Conservation (phyloP, 805 yeast species). For the Kuraishia ogatae region DNA sequence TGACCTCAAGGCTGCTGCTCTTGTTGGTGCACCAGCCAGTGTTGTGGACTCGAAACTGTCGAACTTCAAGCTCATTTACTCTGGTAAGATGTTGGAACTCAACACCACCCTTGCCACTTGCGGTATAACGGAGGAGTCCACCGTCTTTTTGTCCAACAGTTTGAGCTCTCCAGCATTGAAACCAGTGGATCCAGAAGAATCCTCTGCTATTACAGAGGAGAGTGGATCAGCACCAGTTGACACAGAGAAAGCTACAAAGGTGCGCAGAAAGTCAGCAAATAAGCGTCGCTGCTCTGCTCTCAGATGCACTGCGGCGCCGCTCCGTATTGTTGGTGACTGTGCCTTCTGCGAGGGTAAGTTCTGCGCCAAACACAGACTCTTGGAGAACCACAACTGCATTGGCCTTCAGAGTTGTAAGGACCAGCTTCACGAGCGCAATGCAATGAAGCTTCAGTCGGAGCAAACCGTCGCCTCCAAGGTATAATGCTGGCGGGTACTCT, state of each 20-base stretch:
- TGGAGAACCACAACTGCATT: conserved; percentile 77
- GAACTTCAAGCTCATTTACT: conserved; percentile 20
- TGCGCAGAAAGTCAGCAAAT: conserved; percentile 26
- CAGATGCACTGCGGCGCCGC: conserved; percentile 51
- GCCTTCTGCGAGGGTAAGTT: conserved; percentile 76
- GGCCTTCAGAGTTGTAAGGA: conserved; percentile 79
- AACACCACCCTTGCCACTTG: conserved; percentile 14
- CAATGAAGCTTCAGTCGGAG: conserved; percentile 72
- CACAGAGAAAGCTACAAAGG: conserved; percentile 7
- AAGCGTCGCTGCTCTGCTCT: conserved; percentile 18
- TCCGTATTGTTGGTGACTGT: conserved; percentile 73
- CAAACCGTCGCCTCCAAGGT: conserved; percentile 76
- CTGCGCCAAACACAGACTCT: conserved; percentile 78
- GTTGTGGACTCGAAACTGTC: conserved; percentile 5
- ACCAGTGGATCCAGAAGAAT: background rate
- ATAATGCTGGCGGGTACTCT: too few species aligned
- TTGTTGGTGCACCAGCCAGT: conserved; percentile 25
- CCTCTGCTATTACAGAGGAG: background rate
- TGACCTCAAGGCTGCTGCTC: conserved; percentile 38
- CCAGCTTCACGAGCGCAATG: conserved; percentile 74
- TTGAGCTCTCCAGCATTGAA: conserved; percentile 1
- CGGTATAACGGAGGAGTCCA: conserved; percentile 19
- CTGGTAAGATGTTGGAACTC: conserved; percentile 23
- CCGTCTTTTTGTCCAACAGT: conserved; percentile 19
- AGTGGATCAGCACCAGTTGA: background rate